These are phyloP conservation scores for Entomophthora muscae DNA, from an alignment of 371 early-diverging fungal species.

Conservation along the genomic window DNA sequence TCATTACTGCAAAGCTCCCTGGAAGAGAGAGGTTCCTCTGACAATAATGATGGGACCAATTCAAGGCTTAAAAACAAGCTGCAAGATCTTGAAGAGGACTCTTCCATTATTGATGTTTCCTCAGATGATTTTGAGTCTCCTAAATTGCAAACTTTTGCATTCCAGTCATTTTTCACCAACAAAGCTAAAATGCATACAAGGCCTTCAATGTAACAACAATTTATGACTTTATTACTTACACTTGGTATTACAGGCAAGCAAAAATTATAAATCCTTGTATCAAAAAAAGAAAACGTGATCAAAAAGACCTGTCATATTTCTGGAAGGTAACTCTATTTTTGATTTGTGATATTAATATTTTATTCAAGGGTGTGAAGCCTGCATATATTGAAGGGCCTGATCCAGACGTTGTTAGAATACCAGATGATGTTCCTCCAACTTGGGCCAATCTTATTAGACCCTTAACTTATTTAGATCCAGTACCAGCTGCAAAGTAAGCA, in stretches of 20 bases:
- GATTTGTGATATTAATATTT: background rate
- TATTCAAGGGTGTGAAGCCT: constrained; percentile 6
- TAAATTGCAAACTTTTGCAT: background rate
- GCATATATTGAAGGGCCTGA: constrained; percentile 4
- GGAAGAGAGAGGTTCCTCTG: no score
- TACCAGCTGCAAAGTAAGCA: background rate
- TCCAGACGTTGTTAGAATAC: constrained; percentile 1
- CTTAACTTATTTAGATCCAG: background rate
- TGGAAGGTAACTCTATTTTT: background rate
- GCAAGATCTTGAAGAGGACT: background rate
- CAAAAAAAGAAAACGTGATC: background rate
- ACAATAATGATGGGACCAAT: no score
- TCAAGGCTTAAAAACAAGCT: no score
- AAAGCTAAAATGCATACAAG: no score
- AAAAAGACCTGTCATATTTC: constrained; percentile 3
- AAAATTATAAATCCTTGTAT: background rate
- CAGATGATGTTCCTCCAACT: constrained; percentile 12
- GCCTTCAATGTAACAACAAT: no score
- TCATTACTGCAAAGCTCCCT: no score
- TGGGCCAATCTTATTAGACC: constrained; percentile 12
- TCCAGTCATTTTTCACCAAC: background rate
- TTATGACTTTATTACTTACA: background rate
- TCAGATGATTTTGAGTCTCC: background rate
- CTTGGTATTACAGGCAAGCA: background rate
- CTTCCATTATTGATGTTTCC: background rate